Evolutionary conservation across 73 alveolate genomes (phyloP).

Genomic region (Symbiodinium pilosum): DNA sequence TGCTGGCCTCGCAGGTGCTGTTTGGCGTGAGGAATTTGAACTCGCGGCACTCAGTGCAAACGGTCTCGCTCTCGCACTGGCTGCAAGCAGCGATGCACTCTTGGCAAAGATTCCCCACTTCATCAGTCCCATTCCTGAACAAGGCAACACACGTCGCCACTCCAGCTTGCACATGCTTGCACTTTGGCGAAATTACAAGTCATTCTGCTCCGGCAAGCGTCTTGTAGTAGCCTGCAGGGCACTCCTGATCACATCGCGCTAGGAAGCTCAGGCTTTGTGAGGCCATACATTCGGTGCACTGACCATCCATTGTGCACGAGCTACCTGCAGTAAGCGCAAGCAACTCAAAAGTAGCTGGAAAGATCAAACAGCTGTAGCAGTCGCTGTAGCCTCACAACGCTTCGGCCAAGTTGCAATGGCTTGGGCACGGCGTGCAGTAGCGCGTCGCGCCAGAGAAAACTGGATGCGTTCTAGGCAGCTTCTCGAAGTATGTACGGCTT

Average conservation of each 20-base stretch:
- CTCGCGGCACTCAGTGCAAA: constrained; percentile 14
- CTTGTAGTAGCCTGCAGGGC: constrained; percentile 25
- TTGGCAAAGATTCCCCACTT: constrained; percentile 25
- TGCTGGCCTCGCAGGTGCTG: constrained; percentile 27
- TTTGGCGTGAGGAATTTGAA: constrained; percentile 10
- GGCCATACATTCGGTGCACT: not conserved
- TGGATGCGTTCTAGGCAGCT: constrained; percentile 20
- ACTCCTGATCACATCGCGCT: not conserved
- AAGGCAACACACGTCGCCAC: not conserved
- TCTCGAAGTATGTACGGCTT: constrained; percentile 26
- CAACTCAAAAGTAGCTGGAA: not conserved
- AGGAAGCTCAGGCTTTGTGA: constrained; percentile 1
- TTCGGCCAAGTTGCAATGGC: not conserved
- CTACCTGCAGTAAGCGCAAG: not conserved
- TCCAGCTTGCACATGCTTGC: too few species aligned
- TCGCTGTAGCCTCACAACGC: not conserved
- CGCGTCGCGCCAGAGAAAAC: constrained; percentile 28
- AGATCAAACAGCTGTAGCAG: not conserved
- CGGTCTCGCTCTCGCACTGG: constrained; percentile 2
- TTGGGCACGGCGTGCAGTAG: constrained; percentile 22
- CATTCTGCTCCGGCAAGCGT: not conserved
- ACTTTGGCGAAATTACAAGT: too few species aligned
- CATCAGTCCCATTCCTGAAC: not conserved
- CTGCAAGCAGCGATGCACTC: constrained; percentile 15
- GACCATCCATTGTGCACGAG: constrained; percentile 29